Conservation (phyloP, 768 basidiomycete genomes). For the Clavulina sp. region DNA sequence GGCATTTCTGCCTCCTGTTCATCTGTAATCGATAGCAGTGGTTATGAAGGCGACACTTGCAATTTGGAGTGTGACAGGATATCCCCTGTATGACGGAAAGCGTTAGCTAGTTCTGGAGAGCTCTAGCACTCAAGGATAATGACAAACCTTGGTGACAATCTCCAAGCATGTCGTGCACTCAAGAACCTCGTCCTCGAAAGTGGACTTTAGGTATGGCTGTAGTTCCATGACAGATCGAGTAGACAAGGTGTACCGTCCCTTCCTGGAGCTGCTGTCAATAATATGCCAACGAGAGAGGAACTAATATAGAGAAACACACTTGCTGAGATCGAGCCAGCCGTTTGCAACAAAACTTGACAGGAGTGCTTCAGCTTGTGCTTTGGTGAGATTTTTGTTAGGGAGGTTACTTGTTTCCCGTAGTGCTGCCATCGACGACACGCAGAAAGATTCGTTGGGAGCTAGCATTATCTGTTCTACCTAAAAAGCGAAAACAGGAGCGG, state of each 20-base stretch:
- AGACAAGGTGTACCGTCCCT: conserved; percentile 60
- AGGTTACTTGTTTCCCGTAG: conserved; percentile 48
- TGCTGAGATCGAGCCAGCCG: conserved; percentile 62
- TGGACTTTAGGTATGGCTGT: conserved; percentile 48
- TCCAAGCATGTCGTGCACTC: conserved; percentile 64
- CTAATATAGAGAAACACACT: conserved; percentile 25
- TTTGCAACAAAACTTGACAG: conserved; percentile 69
- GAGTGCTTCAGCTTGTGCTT: conserved; percentile 55
- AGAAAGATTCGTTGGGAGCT: conserved; percentile 56
- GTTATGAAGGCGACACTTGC: conserved; percentile 43
- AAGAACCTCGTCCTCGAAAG: conserved; percentile 48
- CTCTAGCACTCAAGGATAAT: background rate
- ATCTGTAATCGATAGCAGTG: conserved; percentile 34
- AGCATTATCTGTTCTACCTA: conserved; percentile 81
- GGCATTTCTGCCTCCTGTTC: conserved; percentile 33
- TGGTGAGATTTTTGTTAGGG: conserved; percentile 42
- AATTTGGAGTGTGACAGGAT: conserved; percentile 41
- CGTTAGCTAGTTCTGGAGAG: background rate
- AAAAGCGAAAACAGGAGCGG: background rate
- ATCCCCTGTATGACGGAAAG: conserved; percentile 27
- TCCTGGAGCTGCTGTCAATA: background rate
- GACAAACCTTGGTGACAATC: conserved; percentile 24
- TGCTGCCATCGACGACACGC: conserved; percentile 59
- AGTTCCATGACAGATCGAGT: conserved; percentile 62
- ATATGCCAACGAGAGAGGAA: background rate